Evolutionary conservation across 352 stramenopile genomes (phyloP).

Genomic region (Phytophthora fragariae): DNA sequence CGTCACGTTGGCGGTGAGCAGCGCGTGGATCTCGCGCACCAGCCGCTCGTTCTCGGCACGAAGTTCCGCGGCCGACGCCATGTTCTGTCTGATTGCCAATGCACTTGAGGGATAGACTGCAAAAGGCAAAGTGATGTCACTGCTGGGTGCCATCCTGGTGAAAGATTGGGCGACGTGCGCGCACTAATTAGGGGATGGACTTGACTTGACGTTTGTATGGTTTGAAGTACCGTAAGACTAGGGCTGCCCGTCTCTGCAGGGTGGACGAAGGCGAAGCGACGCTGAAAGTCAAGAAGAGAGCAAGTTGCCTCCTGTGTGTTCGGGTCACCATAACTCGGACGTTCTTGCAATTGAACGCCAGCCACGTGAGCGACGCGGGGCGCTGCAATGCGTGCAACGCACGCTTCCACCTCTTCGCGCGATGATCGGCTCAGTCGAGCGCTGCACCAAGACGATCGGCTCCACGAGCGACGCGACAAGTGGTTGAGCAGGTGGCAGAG

Average conservation of each 20-base stretch:
- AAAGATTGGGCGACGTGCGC: not conserved
- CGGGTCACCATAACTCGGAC: not conserved
- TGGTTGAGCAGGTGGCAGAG: conserved; percentile 20
- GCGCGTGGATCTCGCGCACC: conserved; percentile 60
- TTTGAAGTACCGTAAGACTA: not conserved
- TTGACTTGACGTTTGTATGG: not conserved
- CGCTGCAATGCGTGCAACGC: not conserved
- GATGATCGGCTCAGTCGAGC: not conserved
- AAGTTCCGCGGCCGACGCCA: conserved; percentile 48
- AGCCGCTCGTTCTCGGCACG: conserved; percentile 68
- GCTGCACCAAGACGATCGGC: conserved; percentile 11
- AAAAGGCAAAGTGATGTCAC: conserved; percentile 20
- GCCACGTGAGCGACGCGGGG: not conserved
- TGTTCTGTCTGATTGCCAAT: not conserved
- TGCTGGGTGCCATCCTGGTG: not conserved
- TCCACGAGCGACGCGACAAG: not conserved
- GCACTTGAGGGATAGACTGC: conserved; percentile 10
- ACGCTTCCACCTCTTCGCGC: too few relatives aligned
- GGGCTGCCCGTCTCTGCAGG: conserved; percentile 3
- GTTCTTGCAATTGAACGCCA: not conserved
- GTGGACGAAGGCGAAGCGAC: not conserved
- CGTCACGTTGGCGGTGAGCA: conserved; percentile 66
- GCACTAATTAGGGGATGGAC: not conserved
- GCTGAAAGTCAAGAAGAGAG: not conserved
- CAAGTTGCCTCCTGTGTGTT: not conserved